Evolutionary conservation across 495 filamentous ascomycete genomes (phyloP), one percentile per base, ranked within the genome.

Genomic region (Podospora didyma): DNA sequence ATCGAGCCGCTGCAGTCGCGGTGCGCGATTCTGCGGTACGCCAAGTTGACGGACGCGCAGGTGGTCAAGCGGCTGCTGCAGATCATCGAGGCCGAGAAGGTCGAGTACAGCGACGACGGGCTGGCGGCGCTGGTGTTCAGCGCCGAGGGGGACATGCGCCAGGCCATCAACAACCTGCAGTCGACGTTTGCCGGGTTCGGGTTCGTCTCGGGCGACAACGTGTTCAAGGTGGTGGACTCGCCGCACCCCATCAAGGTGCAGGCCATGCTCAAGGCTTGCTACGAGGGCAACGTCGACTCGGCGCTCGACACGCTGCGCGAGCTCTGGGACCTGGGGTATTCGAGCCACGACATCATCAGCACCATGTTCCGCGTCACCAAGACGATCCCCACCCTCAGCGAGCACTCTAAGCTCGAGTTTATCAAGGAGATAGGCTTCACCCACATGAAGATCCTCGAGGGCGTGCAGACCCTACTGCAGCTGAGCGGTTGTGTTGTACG

Each of bases 361-460:
- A 97, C 93, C 22, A 99, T 99, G 94, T 99, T 99, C 75, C 85
- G 87, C 64, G 94, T 99, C 53, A 97, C 95, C 20, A 99, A 99
- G 76, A 94, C 90, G 4, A 89, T 96, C 44, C 86, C 88, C 1
- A 87, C 85, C 2, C 75, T 99, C 44, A 92, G 89, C 49, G 94
- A 99, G 75, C 90, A 97, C 71, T 81, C 90, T 20, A 94, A 96
- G 73, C 74, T 99, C 52, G 90, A 96, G 66, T 97, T 99, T 60
- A 95, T 97, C 64, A 89, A 88, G 70, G 95, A 97, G 73, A 97
- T 99, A 70, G 94, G 94, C 16, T 99, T 99, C 70, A 96, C 95
- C 16, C 94, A 99, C 66, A 99, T 99, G 94, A 89, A 95, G 62
- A 93, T 99, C 51, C 75, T 97, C 41, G 94, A 99, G 61, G 94